Evolutionary conservation across 805 yeast genomes (phyloP).

Genomic region (Kluyveromyces nonfermentans): DNA sequence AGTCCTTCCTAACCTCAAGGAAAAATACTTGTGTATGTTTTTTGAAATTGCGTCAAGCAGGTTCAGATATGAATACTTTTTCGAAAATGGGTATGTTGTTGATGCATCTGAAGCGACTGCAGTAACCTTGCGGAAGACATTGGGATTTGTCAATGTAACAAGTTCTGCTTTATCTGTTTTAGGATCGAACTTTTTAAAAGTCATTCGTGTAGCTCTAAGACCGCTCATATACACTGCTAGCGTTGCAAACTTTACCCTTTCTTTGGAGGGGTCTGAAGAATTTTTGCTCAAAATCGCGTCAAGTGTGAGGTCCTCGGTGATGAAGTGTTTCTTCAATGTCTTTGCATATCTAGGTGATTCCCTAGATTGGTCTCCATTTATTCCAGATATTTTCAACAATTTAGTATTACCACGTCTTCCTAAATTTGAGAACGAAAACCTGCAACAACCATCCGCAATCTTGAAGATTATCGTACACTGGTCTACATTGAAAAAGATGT

Average conservation of each 20-base stretch:
- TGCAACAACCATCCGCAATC: slow-evolving; percentile 75
- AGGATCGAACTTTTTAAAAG: slow-evolving; percentile 45
- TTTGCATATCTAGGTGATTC: slow-evolving; percentile 43
- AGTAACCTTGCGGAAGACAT: slow-evolving; percentile 38
- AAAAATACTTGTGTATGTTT: slow-evolving; percentile 47
- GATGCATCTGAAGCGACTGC: slow-evolving; percentile 22
- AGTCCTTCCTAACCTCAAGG: slow-evolving; percentile 47
- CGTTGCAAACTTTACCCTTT: slow-evolving; percentile 40
- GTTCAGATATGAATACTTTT: slow-evolving; percentile 34
- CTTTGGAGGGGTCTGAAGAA: slow-evolving; percentile 14
- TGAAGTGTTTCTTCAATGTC: slow-evolving; percentile 51
- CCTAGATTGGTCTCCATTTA: slow-evolving; percentile 48
- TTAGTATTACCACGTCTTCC: slow-evolving; percentile 58
- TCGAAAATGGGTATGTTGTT: slow-evolving; percentile 17
- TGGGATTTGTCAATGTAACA: slow-evolving; percentile 50
- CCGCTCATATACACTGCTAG: slow-evolving; percentile 51
- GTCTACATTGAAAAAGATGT: slow-evolving; percentile 38
- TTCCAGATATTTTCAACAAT: slow-evolving; percentile 39
- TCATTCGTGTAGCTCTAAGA: slow-evolving; percentile 40
- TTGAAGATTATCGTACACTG: slow-evolving; percentile 56
- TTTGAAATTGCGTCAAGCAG: slow-evolving; percentile 52
- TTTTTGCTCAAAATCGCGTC: slow-evolving; percentile 39
- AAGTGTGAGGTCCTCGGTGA: slow-evolving; percentile 55
- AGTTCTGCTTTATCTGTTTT: slow-evolving; percentile 31
- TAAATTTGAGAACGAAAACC: slow-evolving; percentile 64